These are phyloP conservation scores for Sarcodon aspratus DNA, from an alignment of 768 basidiomycete species.

Conservation along the genomic window DNA sequence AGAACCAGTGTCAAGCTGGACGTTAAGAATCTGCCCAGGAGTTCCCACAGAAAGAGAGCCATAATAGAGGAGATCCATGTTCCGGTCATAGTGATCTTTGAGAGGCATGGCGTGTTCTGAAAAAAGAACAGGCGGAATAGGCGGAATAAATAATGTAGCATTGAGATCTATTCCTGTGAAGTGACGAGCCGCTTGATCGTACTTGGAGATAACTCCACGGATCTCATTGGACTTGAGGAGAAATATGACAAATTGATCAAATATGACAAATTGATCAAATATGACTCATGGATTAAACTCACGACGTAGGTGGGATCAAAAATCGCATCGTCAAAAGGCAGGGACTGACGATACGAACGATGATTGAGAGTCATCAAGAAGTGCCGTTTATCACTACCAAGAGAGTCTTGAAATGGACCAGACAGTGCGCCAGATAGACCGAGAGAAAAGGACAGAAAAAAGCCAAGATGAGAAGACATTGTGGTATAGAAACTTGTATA, in stretches of 20 bases:
- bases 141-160: slow-evolving; percentile 4
- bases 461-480: too few species aligned
- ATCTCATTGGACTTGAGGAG: slow-evolving; percentile 15
- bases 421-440: too few species aligned
- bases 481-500: too few species aligned
- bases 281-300: not conserved
- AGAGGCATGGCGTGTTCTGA: slow-evolving; percentile 15
- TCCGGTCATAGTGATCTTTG: slow-evolving; percentile 25
- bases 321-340: slow-evolving; percentile 1
- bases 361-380: too few species aligned
- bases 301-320: slow-evolving; percentile 16
- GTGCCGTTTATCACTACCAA: too few species aligned
- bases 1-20: slow-evolving; percentile 62
- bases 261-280: not conserved
- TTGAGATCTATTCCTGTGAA: slow-evolving; percentile 21
- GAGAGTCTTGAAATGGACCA: too few species aligned
- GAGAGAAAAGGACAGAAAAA: too few species aligned
- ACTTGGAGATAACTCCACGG: slow-evolving; percentile 17
- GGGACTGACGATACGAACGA: too few species aligned
- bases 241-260: not conserved
- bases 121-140: not conserved
- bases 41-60: slow-evolving; percentile 41
- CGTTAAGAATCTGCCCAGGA: slow-evolving; percentile 34
- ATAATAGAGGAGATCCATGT: slow-evolving; percentile 37
- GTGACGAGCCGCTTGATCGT: slow-evolving; percentile 14